Base-by-base conservation (phyloP, 148 eudicot genomes). In the Silene uniflora region DNA sequence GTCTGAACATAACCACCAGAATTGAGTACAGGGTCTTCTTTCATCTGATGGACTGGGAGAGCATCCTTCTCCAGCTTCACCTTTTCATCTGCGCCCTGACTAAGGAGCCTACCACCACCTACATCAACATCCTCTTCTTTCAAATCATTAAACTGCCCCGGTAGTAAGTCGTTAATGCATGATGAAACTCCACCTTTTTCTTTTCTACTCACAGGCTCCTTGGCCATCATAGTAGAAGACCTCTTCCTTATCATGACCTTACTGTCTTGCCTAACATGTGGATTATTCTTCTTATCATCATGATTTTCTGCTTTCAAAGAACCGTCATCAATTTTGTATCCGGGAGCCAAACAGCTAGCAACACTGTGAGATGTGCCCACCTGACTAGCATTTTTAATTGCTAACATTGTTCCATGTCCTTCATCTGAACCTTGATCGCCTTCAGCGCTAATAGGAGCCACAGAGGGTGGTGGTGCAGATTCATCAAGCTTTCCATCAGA, bases 81-180 rank as follows among this genome's bases (percentile, higher is more conserved):
- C 44, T 39, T 39, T 39, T 39, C 44, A 39, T 39, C 44, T 39
- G 44, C 44, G 0, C 44, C 44, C 44, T 39, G 9, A 39, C 44
- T 21, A 39, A 39, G 9, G 44, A 39, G 44, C 44, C 10, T 39
- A 69, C 10, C 72, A 69, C 58, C 21, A 71, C 61, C 21, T 71
- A 54, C 44, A 71, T 71, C 62, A 25, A 35, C 61, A 52, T 71
- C 73, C 2, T 71, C 73, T 39, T 39, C 44, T 25, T 22, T 71
- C 29, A 54, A 25, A 35, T 84, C 81, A 7, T 24, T 54, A 16
- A 71, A 71, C 62, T 71, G 73, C 73, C 73, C 73, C 2, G 73
- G 73, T 7, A 71, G 62, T 24, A 71, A 71, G 55, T 71, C 55
- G 62, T 71, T 71, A 25, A 71, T 71, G 14, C 73, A 71, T 13